phyloP scores from a whole-genome alignment of 352 stramenopile species.

The Globisporangium solare region DNA sequence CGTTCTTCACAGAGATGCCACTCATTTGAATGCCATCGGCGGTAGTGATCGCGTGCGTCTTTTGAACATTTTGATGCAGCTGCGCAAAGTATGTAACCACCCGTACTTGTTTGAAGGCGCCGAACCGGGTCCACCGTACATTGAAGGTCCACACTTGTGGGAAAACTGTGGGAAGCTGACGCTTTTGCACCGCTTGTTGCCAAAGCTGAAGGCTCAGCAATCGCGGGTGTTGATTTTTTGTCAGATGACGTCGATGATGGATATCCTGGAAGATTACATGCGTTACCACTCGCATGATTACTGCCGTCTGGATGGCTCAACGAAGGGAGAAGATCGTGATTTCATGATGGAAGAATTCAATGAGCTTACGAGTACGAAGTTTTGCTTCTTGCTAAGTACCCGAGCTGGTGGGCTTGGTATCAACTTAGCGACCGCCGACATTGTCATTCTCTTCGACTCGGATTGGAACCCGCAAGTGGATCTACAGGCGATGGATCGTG shows the following conservation, averaged over 20 bases:
- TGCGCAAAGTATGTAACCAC: slow-evolving; percentile 99
- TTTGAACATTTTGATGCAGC: slow-evolving; percentile 98
- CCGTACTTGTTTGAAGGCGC: slow-evolving; percentile 99
- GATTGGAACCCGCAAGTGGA: slow-evolving; percentile 99
- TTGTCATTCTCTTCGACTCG: slow-evolving; percentile 97
- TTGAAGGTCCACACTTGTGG: slow-evolving; percentile 96
- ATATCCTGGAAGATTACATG: slow-evolving; percentile 99
- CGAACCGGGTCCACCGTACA: slow-evolving; percentile 95
- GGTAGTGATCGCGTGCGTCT: slow-evolving; percentile 93
- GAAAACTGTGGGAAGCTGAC: slow-evolving; percentile 98
- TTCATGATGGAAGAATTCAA: slow-evolving; percentile 98
- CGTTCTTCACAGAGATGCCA: slow-evolving; percentile 93
- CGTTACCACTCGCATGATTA: slow-evolving; percentile 82
- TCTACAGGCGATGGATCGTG: slow-evolving; percentile 98
- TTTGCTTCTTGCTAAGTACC: slow-evolving; percentile 97
- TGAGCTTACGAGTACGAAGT: slow-evolving; percentile 93
- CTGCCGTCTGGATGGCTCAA: slow-evolving; percentile 79
- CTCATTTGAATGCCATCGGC: slow-evolving; percentile 96
- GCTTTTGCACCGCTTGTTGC: slow-evolving; percentile 93
- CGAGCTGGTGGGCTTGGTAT: slow-evolving; percentile 95
- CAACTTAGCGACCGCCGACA: slow-evolving; percentile 98
- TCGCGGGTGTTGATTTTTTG: slow-evolving; percentile 98
- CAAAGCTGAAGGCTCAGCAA: slow-evolving; percentile 80
- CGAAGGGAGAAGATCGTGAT: slow-evolving; percentile 84
- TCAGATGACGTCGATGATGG: slow-evolving; percentile 99